A percentile compares a stretch with the other conserved stretches of the same genome.
These are phyloP conservation scores for Termitomyces sp. DNA, from an alignment of 768 basidiomycete genomes.

Conservation along the genomic window DNA sequence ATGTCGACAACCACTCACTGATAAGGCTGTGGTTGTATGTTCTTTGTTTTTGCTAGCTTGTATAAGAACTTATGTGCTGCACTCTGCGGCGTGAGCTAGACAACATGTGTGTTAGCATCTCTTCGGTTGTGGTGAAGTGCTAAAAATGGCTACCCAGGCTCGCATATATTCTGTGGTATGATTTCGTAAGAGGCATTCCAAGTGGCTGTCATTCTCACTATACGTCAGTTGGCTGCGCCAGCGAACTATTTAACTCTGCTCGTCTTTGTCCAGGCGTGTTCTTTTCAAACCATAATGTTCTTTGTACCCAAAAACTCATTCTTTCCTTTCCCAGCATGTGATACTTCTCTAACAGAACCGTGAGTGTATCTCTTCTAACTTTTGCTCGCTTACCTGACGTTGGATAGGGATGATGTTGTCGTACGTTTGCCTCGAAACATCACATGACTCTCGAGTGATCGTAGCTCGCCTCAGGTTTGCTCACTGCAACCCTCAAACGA, in stretches of 20 bases:
- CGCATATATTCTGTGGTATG: constrained; percentile 83
- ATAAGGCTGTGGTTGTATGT: constrained; percentile 85
- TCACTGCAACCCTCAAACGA: constrained; percentile 85
- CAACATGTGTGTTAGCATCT: constrained; percentile 23
- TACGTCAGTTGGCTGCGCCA: constrained; percentile 68
- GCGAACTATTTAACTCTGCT: constrained; percentile 74
- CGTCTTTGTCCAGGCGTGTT: constrained; percentile 72
- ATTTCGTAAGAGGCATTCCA: constrained; percentile 6
- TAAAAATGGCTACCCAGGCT: constrained; percentile 43
- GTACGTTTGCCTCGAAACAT: constrained; percentile 31
- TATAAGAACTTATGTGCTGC: not conserved
- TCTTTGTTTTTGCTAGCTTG: not conserved
- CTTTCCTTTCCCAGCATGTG: constrained; percentile 56
- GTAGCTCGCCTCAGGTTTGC: constrained; percentile 50
- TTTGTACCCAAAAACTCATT: not conserved
- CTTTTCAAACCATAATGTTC: not conserved
- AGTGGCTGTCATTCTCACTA: not conserved
- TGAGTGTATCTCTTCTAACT: constrained; percentile 27
- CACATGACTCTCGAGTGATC: constrained; percentile 1
- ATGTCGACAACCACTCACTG: constrained; percentile 62
- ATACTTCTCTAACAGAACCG: constrained; percentile 79
- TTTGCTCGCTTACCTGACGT: not conserved
- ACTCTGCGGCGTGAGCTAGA: constrained; percentile 8
- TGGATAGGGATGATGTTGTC: constrained; percentile 57
- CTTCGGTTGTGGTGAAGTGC: not conserved